Evolutionary conservation across 2,329 filamentous ascomycete genomes (phyloP).

Genomic region (Fusarium incarnatum): DNA sequence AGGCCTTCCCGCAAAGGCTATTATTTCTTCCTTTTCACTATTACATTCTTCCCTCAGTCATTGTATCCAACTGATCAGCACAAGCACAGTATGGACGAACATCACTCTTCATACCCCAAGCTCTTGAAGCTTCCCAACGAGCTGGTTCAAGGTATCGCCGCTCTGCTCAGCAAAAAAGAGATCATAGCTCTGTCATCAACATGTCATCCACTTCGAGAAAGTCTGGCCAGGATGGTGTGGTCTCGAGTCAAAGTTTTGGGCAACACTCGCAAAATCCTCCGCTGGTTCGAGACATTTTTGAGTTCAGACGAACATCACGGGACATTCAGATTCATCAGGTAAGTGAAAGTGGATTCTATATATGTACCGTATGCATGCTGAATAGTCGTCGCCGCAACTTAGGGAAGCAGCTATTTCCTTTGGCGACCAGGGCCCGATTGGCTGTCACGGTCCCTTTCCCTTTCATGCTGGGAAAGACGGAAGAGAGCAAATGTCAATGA

Average conservation of each 20-base stretch:
- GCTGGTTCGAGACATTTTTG: background rate
- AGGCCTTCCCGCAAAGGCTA: background rate
- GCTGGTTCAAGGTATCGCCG: background rate
- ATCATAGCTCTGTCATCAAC: background rate
- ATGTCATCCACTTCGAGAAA: background rate
- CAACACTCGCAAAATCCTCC: too few species aligned
- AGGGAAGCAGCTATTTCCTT: background rate
- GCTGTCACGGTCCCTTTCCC: background rate
- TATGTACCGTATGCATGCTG: background rate
- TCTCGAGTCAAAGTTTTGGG: background rate
- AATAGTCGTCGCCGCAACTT: background rate
- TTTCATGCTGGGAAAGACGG: background rate
- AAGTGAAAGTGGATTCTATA: background rate
- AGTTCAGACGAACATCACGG: background rate
- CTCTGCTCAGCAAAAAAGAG: background rate
- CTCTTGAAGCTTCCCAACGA: background rate
- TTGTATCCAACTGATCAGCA: background rate
- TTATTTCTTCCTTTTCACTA: too few species aligned
- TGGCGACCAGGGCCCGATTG: background rate
- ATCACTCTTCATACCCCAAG: background rate
- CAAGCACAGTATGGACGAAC: background rate
- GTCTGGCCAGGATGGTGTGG: background rate
- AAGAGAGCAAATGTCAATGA: background rate
- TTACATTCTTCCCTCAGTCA: background rate
- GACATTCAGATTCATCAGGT: background rate